phyloP scores from a whole-genome alignment of 768 basidiomycete species.

The Suillus variegatus region DNA sequence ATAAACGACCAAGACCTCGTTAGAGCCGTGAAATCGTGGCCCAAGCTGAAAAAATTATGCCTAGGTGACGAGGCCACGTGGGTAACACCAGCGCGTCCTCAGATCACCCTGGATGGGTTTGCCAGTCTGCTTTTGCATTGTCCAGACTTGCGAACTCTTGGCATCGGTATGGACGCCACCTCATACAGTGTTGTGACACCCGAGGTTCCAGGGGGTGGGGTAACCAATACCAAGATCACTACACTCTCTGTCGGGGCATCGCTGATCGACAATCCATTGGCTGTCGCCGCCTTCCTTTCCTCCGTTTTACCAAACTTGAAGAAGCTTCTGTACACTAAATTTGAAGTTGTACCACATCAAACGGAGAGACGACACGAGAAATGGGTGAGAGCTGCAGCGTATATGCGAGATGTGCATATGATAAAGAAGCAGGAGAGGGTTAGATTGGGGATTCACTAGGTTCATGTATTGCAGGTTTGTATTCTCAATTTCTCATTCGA shows the following conservation, averaged over 20 bases:
- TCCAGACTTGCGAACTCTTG: not conserved
- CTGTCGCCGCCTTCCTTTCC: not conserved
- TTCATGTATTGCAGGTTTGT: not conserved
- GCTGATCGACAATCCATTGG: not conserved
- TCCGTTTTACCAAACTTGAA: not conserved
- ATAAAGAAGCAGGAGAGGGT: not conserved
- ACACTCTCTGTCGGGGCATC: not conserved
- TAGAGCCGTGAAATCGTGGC: not conserved
- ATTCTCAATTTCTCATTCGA: not conserved
- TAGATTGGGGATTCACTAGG: not conserved
- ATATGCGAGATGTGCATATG: not conserved
- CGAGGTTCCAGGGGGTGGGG: not conserved
- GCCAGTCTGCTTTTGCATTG: not conserved
- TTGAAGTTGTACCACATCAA: not conserved
- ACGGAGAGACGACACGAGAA: not conserved
- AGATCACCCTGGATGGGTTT: not conserved
- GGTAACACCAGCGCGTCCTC: not conserved
- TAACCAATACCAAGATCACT: constrained; percentile 1
- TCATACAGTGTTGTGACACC: not conserved
- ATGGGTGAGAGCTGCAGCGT: not conserved
- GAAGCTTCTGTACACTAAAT: not conserved
- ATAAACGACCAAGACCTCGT: not conserved
- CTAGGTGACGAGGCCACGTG: not conserved
- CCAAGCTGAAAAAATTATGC: not conserved
- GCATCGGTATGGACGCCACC: not conserved